Conservation (phyloP, 2,329 filamentous ascomycete species). For the Ophiostoma australiae region DNA sequence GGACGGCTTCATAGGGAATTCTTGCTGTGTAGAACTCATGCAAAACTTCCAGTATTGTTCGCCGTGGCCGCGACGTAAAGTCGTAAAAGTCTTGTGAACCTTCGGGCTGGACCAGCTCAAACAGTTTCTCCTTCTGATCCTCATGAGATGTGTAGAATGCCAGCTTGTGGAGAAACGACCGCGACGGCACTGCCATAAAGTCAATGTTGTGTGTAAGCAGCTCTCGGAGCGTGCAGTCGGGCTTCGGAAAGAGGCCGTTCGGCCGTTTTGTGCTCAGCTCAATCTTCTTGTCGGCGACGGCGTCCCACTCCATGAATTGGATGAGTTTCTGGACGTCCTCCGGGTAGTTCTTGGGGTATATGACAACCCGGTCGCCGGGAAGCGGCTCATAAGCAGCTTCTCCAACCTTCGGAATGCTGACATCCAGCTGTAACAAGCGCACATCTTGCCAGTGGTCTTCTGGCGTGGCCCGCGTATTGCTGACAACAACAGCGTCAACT, state of each 20-base stretch:
- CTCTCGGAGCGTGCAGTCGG: conserved; percentile 59
- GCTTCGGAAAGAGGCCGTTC: conserved; percentile 27
- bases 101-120: conserved; percentile 75
- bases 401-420: conserved; percentile 32
- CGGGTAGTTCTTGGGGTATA: conserved; percentile 84
- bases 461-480: conserved; percentile 73
- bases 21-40: conserved; percentile 83
- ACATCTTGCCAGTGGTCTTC: conserved; percentile 87
- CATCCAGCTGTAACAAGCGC: conserved; percentile 63
- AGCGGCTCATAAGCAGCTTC: conserved; percentile 36
- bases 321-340: conserved; percentile 76
- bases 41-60: conserved; percentile 87
- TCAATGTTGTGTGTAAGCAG: conserved; percentile 81
- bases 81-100: conserved; percentile 91
- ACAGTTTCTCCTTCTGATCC: conserved; percentile 72
- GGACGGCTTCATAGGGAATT: conserved; percentile 68
- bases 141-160: conserved; percentile 67
- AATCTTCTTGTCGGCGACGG: conserved; percentile 66
- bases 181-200: conserved; percentile 80
- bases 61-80: conserved; percentile 84
- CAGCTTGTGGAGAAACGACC: conserved; percentile 77
- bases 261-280: conserved; percentile 39
- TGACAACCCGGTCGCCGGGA: conserved; percentile 74
- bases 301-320: conserved; percentile 70
- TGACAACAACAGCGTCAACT: conserved; percentile 52